Conservation (phyloP, 257 asterid genomes). For the Primulina eburnea region DNA sequence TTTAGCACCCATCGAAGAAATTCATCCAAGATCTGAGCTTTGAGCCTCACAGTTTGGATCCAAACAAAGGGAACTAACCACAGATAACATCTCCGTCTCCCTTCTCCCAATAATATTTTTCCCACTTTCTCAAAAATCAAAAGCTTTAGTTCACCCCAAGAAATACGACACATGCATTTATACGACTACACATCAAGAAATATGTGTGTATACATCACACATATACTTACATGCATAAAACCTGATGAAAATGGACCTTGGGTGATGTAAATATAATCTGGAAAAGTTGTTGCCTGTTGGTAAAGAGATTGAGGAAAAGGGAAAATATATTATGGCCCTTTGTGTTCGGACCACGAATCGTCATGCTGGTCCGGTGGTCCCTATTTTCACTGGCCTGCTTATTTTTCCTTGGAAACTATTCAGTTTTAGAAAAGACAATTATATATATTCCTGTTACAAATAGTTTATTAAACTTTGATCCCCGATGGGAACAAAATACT, state of each 20-base stretch:
- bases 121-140: slow-evolving; percentile 10
- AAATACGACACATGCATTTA: slow-evolving; percentile 20
- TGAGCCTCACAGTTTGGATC: slow-evolving; percentile 25
- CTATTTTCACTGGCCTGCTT: too few relatives aligned
- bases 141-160: slow-evolving; percentile 7
- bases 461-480: too few relatives aligned
- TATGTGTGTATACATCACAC: background rate
- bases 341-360: too few relatives aligned
- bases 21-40: slow-evolving; percentile 32
- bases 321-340: too few relatives aligned
- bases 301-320: slow-evolving; percentile 18
- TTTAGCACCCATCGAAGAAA: background rate
- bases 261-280: slow-evolving; percentile 14
- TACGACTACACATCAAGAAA: background rate
- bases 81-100: slow-evolving; percentile 23
- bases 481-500: too few relatives aligned
- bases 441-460: too few relatives aligned
- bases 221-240: slow-evolving; percentile 7
- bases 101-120: slow-evolving; percentile 5
- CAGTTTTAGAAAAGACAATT: too few relatives aligned
- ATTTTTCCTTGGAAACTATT: too few relatives aligned
- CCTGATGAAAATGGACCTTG: slow-evolving; percentile 32
- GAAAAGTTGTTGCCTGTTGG: slow-evolving; percentile 25
- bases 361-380: too few relatives aligned
- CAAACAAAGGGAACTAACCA: slow-evolving; percentile 27